A percentile compares a stretch with the other conserved stretches of the same genome.
phyloP scores from a whole-genome alignment of 2,329 filamentous ascomycete species.

The Karstenula rhodostoma region DNA sequence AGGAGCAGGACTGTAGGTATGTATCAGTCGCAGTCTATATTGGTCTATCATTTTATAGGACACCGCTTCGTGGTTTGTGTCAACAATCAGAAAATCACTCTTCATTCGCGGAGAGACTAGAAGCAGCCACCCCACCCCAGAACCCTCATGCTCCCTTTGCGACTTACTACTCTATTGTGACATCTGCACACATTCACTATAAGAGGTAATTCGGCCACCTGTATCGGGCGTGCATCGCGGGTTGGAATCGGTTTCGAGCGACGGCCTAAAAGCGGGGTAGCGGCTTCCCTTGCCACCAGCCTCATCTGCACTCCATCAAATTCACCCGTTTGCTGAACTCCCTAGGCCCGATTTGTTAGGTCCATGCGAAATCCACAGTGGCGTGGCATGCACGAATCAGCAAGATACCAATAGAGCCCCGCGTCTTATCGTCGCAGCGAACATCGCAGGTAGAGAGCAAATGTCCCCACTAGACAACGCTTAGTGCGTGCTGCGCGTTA shows the following conservation, averaged over 20 bases:
- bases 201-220: not conserved
- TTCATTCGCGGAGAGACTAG: too few relatives aligned
- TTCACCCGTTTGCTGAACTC: slow-evolving; percentile 13
- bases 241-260: not conserved
- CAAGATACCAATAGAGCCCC: slow-evolving; percentile 23
- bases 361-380: slow-evolving; percentile 30
- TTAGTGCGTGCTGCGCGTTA: slow-evolving; percentile 5
- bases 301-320: slow-evolving; percentile 14
- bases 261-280: slow-evolving; percentile 1
- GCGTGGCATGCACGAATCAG: slow-evolving; percentile 10
- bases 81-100: too few relatives aligned
- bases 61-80: too few relatives aligned
- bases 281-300: not conserved
- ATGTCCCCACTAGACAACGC: slow-evolving; percentile 20
- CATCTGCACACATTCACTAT: too few relatives aligned
- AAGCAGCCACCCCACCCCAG: too few relatives aligned
- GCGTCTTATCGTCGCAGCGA: slow-evolving; percentile 30
- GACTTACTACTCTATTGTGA: too few relatives aligned
- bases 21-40: too few relatives aligned
- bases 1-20: too few relatives aligned
- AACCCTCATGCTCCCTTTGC: too few relatives aligned
- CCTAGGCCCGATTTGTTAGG: slow-evolving; percentile 33
- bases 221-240: not conserved
- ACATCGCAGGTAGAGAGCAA: slow-evolving; percentile 15
- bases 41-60: too few relatives aligned